phyloP scores from a whole-genome alignment of 2,329 filamentous ascomycete genomes.

The Thelonectria olida region DNA sequence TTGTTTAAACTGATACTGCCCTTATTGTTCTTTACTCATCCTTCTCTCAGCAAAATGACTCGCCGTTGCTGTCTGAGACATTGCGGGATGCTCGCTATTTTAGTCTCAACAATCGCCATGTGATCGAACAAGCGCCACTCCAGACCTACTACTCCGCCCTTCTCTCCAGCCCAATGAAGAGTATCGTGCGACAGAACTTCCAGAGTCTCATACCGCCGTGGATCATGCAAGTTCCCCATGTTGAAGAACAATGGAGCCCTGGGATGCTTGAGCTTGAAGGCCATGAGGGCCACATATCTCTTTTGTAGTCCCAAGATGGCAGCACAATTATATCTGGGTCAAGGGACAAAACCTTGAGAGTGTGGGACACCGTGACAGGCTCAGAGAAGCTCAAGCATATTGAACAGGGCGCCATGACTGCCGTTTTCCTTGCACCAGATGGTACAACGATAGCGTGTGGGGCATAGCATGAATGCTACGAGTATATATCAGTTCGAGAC shows the following conservation, averaged over 20 bases:
- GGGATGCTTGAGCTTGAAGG: neutral
- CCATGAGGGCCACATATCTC: neutral
- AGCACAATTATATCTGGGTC: neutral
- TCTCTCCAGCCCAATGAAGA: conserved; percentile 9
- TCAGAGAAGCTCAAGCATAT: neutral
- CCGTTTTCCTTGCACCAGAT: no score
- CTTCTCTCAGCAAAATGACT: neutral
- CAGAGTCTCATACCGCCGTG: neutral
- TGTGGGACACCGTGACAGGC: neutral
- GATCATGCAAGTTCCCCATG: neutral
- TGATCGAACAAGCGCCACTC: conserved; percentile 10
- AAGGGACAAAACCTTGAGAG: neutral
- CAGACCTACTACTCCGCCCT: conserved; percentile 12
- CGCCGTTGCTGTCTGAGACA: neutral
- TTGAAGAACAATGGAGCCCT: neutral
- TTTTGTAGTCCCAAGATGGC: neutral
- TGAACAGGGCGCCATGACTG: no score
- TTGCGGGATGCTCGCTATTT: conserved; percentile 4
- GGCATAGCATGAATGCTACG: no score
- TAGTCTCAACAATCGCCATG: neutral
- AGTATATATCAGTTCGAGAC: no score
- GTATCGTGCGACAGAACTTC: neutral
- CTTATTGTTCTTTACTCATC: no score
- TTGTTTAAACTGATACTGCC: no score
- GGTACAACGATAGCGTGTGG: no score